Evolutionary conservation across 2,329 filamentous ascomycete genomes (phyloP).

Genomic region (Sporothrix sp.): DNA sequence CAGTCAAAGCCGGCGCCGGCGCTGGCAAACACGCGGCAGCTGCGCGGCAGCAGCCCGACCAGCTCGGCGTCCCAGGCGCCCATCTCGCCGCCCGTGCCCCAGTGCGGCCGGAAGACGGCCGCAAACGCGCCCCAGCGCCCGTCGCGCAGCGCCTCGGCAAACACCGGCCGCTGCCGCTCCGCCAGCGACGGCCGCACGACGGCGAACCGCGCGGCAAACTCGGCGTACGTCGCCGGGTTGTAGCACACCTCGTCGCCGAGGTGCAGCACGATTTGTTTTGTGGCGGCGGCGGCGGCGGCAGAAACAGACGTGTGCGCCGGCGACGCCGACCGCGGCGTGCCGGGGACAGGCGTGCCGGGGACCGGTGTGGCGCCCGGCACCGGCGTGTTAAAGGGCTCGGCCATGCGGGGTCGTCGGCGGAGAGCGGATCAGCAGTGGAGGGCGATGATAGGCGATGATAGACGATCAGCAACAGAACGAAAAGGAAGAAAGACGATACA

Average conservation of each 20-base stretch:
- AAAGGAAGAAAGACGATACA: no score
- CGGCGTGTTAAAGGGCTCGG: conserved; percentile 25
- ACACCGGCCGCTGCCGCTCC: conserved; percentile 42
- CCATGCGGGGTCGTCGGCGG: conserved; percentile 18
- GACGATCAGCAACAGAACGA: no score
- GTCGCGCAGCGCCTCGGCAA: conserved; percentile 40
- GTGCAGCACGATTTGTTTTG: conserved; percentile 55
- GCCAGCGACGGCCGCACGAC: conserved; percentile 34
- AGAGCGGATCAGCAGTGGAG: not conserved
- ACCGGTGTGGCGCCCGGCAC: conserved; percentile 21
- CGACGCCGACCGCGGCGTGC: conserved; percentile 23
- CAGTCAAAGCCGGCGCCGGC: conserved; percentile 59
- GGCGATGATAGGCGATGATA: no score
- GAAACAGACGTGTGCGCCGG: conserved; percentile 14
- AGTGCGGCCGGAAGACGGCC: conserved; percentile 27
- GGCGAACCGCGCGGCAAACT: conserved; percentile 35
- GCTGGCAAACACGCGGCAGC: conserved; percentile 51
- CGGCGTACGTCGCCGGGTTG: conserved; percentile 37
- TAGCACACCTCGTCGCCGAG: conserved; percentile 56
- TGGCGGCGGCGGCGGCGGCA: no score
- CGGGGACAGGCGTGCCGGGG: conserved; percentile 21
- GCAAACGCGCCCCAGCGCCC: conserved; percentile 45
- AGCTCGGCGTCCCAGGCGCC: conserved; percentile 20
- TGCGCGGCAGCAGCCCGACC: conserved; percentile 38
- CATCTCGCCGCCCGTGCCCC: conserved; percentile 21